phyloP scores from a whole-genome alignment of 2,329 filamentous ascomycete species.

The Fusarium tanahbumbuense region DNA sequence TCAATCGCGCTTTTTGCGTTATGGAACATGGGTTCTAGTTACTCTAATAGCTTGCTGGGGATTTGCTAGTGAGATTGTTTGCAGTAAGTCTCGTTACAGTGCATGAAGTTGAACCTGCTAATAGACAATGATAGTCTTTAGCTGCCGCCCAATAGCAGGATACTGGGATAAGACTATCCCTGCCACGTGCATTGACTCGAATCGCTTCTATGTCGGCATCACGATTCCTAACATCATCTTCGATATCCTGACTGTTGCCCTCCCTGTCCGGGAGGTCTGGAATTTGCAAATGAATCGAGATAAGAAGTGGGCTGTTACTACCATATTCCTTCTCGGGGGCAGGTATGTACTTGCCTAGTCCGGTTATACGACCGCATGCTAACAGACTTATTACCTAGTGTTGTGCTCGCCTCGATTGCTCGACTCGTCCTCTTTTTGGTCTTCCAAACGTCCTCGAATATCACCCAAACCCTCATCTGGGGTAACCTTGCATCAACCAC shows the following conservation, averaged over 20 bases:
- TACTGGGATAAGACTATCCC: slow-evolving; percentile 13
- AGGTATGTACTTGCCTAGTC: neutral
- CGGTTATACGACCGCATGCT: neutral
- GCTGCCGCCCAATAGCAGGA: slow-evolving; percentile 1
- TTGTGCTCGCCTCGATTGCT: slow-evolving; percentile 15
- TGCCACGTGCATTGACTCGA: slow-evolving; percentile 12
- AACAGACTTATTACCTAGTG: neutral
- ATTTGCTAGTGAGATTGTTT: slow-evolving; percentile 2
- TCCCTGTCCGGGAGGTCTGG: slow-evolving; percentile 16
- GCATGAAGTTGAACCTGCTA: neutral
- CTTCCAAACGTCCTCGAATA: slow-evolving; percentile 8
- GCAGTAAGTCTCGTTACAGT: neutral
- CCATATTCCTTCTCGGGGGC: slow-evolving; percentile 16
- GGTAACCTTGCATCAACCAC: slow-evolving; percentile 32
- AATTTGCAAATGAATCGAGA: slow-evolving; percentile 14
- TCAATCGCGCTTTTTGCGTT: neutral
- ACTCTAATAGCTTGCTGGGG: slow-evolving; percentile 1
- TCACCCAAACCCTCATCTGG: slow-evolving; percentile 14
- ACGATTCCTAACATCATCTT: slow-evolving; percentile 20
- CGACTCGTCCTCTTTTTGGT: slow-evolving; percentile 12
- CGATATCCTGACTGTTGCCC: neutral
- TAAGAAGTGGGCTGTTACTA: slow-evolving; percentile 18
- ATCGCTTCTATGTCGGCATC: slow-evolving; percentile 10
- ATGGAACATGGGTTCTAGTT: neutral
- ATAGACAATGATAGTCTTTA: neutral